Evolutionary conservation across 2,329 filamentous ascomycete genomes (phyloP).

Genomic region (Chrysoporthe cubensis): DNA sequence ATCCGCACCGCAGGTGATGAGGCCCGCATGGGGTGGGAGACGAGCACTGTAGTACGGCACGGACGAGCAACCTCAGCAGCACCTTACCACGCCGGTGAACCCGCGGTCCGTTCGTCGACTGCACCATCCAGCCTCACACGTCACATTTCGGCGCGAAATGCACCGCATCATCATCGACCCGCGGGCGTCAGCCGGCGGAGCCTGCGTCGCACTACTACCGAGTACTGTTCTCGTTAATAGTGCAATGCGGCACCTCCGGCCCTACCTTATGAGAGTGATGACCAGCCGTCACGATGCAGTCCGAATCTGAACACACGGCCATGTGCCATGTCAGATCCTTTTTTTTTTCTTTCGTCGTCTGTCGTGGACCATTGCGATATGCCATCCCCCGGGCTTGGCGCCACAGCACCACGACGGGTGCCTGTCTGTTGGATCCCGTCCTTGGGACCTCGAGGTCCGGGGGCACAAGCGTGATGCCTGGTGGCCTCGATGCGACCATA

Average conservation of each 20-base stretch:
- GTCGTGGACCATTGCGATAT: constrained; percentile 3
- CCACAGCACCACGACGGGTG: neutral
- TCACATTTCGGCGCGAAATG: neutral
- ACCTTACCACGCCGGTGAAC: neutral
- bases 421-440: constrained; percentile 2
- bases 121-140: neutral
- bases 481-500: neutral
- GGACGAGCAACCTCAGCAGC: neutral
- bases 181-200: neutral
- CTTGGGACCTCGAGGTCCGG: constrained; percentile 2
- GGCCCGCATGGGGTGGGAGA: neutral
- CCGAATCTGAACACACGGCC: neutral
- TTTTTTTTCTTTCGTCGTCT: neutral
- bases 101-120: neutral
- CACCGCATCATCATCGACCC: neutral
- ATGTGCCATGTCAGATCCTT: neutral
- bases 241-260: neutral
- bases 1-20: neutral
- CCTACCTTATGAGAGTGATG: neutral
- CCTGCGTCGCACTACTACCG: neutral
- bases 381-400: neutral
- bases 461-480: neutral
- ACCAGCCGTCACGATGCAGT: neutral
- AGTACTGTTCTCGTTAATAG: neutral
- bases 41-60: neutral